Evolutionary conservation across 371 early-diverging fungal genomes (phyloP).

Genomic region (Apophysomyces variabilis): DNA sequence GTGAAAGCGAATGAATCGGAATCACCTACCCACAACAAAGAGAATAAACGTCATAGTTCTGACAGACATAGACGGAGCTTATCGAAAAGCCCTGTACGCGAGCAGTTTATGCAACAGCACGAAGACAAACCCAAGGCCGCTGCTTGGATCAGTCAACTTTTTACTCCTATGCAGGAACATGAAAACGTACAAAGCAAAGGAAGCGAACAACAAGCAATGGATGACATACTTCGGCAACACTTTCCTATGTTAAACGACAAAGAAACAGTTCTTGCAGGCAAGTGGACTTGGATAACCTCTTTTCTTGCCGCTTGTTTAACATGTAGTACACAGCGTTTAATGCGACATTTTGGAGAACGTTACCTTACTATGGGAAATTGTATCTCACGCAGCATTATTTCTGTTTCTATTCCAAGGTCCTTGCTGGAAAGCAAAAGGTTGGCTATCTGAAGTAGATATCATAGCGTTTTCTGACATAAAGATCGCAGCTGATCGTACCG

Average conservation of each 20-base stretch:
- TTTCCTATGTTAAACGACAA: slow-evolving; percentile 61
- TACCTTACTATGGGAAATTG: slow-evolving; percentile 64
- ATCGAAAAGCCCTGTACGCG: background rate
- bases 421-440: slow-evolving; percentile 59
- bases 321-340: slow-evolving; percentile 32
- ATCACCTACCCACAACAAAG: background rate
- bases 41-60: background rate
- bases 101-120: background rate
- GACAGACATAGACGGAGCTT: background rate
- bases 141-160: slow-evolving; percentile 14
- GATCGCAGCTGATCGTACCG: slow-evolving; percentile 37
- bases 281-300: background rate
- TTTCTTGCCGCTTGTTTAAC: background rate
- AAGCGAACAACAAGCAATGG: slow-evolving; percentile 21
- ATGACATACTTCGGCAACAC: slow-evolving; percentile 46
- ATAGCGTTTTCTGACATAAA: background rate
- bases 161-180: slow-evolving; percentile 10
- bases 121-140: background rate
- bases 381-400: slow-evolving; percentile 66
- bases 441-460: slow-evolving; percentile 20
- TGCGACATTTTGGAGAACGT: slow-evolving; percentile 42
- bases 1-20: background rate
- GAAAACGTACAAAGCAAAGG: slow-evolving; percentile 16
- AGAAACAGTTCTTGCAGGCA: slow-evolving; percentile 59
- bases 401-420: slow-evolving; percentile 65